Conservation (phyloP, 768 basidiomycete species). For the Leucosporidium yakuticum region DNA sequence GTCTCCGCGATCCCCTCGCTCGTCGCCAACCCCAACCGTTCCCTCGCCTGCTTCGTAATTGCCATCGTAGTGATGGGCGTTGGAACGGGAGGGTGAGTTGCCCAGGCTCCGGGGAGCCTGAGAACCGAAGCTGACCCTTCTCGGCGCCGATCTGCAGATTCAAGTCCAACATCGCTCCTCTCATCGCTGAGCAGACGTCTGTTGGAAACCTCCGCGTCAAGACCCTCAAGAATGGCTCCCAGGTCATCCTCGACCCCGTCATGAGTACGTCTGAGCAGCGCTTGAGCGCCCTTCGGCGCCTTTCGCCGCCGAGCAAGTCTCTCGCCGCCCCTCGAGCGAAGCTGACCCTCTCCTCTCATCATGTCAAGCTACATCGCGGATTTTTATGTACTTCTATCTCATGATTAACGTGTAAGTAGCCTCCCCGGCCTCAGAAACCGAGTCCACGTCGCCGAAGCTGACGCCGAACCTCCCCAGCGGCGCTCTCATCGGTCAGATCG, state of each 20-base stretch:
- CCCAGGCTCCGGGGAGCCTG: no score
- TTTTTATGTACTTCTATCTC: slow-evolving; percentile 53
- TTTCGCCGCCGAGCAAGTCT: no score
- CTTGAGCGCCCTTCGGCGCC: no score
- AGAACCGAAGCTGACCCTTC: no score
- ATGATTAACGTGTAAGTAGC: background rate
- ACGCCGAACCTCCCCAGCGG: slow-evolving; percentile 67
- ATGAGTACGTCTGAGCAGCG: slow-evolving; percentile 42
- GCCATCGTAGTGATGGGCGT: slow-evolving; percentile 54
- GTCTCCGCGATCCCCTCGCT: slow-evolving; percentile 50
- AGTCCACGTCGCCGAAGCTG: slow-evolving; percentile 1
- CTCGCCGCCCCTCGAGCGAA: no score
- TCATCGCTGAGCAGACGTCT: slow-evolving; percentile 63
- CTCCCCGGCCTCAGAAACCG: background rate
- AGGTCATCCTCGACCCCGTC: slow-evolving; percentile 67
- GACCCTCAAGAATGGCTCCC: slow-evolving; percentile 51
- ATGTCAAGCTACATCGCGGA: slow-evolving; percentile 51
- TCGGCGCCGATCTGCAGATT: no score
- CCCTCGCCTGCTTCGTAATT: slow-evolving; percentile 52
- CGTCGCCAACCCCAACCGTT: slow-evolving; percentile 50
- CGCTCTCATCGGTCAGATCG: slow-evolving; percentile 61
- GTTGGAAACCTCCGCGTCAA: slow-evolving; percentile 14
- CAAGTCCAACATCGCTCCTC: slow-evolving; percentile 61
- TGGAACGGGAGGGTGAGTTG: slow-evolving; percentile 61
- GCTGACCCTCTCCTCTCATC: no score